These are phyloP conservation scores for Hirschioporus abietinus DNA, from an alignment of 768 basidiomycete species.

Conservation along the genomic window DNA sequence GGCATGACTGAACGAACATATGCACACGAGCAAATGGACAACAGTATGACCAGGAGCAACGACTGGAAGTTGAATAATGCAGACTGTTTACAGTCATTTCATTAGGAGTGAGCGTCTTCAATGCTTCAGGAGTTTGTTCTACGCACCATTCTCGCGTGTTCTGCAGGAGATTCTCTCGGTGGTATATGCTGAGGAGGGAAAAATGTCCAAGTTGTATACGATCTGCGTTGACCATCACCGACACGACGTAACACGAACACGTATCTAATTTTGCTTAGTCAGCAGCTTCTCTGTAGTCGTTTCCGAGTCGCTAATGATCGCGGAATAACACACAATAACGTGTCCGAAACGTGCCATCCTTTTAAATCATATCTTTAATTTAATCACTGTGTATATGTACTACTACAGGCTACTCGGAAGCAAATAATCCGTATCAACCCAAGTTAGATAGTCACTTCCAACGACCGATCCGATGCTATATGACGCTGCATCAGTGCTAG, in stretches of 20 bases:
- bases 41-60: slow-evolving; percentile 84
- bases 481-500: slow-evolving; percentile 28
- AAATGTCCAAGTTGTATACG: too few species aligned
- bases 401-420: not conserved
- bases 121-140: not conserved
- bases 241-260: too few species aligned
- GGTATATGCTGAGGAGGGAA: too few species aligned
- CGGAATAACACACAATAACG: too few species aligned
- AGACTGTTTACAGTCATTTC: slow-evolving; percentile 44
- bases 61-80: slow-evolving; percentile 99
- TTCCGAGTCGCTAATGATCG: too few species aligned
- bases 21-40: slow-evolving; percentile 95
- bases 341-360: too few species aligned
- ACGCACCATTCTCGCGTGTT: not conserved
- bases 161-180: not conserved
- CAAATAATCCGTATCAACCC: slow-evolving; percentile 40
- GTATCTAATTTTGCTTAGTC: too few species aligned
- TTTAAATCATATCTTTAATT: not conserved
- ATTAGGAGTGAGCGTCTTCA: not conserved
- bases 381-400: not conserved
- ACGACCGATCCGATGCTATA: slow-evolving; percentile 41
- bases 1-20: slow-evolving; percentile 91
- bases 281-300: too few species aligned
- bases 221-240: too few species aligned
- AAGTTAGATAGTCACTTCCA: slow-evolving; percentile 38